Percentiles rank a stretch among this genome's conserved stretches.
Evolutionary conservation across 2,329 filamentous ascomycete genomes (phyloP).

Genomic region (Elsinoe necatrix): DNA sequence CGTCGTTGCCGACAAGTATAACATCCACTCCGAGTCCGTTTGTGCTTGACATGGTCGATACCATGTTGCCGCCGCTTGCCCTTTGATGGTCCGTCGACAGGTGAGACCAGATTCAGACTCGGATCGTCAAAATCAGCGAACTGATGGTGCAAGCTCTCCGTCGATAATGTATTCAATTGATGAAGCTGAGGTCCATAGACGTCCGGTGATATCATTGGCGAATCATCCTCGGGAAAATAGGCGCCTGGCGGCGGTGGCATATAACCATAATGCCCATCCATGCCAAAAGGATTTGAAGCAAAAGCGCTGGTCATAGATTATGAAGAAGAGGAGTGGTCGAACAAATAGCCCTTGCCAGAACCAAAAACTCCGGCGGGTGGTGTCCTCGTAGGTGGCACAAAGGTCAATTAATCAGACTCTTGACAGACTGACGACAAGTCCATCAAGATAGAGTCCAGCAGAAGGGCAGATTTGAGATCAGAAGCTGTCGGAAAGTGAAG

Average conservation of each 20-base stretch:
- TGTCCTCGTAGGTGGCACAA: not conserved
- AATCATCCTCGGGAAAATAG: slow-evolving; percentile 26
- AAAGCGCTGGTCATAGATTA: slow-evolving; percentile 13
- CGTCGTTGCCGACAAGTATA: slow-evolving; percentile 82
- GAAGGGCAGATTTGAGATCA: not conserved
- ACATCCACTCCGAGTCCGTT: slow-evolving; percentile 86
- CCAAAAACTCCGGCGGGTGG: slow-evolving; percentile 5
- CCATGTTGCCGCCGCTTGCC: slow-evolving; percentile 25
- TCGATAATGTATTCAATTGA: slow-evolving; percentile 27
- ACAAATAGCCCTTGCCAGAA: not conserved
- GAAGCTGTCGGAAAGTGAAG: slow-evolving; percentile 11
- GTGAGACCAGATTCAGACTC: slow-evolving; percentile 22
- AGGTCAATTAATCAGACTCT: slow-evolving; percentile 1
- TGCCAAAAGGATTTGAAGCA: slow-evolving; percentile 12
- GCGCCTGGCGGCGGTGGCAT: slow-evolving; percentile 24
- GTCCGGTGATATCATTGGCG: slow-evolving; percentile 26
- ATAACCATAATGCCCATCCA: slow-evolving; percentile 19
- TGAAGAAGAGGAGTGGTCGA: not conserved
- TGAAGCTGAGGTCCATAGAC: slow-evolving; percentile 23
- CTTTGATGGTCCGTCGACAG: slow-evolving; percentile 22
- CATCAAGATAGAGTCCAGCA: slow-evolving; percentile 3
- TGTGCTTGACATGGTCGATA: slow-evolving; percentile 78
- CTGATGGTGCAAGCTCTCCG: slow-evolving; percentile 26
- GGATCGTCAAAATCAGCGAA: slow-evolving; percentile 28
- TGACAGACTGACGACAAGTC: slow-evolving; percentile 6